Base-by-base conservation (phyloP, 768 basidiomycete genomes). In the Cyathus striatus region DNA sequence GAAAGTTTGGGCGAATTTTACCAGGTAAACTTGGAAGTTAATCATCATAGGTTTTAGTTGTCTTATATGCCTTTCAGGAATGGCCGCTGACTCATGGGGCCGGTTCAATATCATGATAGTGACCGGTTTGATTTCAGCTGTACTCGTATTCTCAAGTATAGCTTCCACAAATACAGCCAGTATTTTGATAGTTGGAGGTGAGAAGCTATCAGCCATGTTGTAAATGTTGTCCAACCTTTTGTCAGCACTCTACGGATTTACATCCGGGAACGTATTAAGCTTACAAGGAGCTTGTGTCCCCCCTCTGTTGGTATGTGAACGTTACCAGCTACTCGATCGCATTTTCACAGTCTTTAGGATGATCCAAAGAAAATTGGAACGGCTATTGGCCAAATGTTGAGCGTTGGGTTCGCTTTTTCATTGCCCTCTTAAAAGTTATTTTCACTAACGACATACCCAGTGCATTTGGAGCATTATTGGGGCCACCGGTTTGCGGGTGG, bases 231-330 rank as follows among this genome's bases (percentile, higher is more conserved):
- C 10, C n/a, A n/a, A 32, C n/a, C n/a, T 32, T n/a, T 32, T 32
- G 27, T 7, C n/a, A 51, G 49, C 44, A 21, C 34, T 51, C 9
- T 51, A 51, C 42, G 49, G 49, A 5, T 51, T 51, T 39, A 45
- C 49, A 33, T 48, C 47, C 6, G 49, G 49, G 3, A 51, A 45
- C 27, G 43, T 51, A 4, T 25, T 45, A 25, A 48, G 47, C 26
- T 40, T 51, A 23, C 49, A 51, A 27, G 49, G 47, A 4, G 49
- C 49, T 22, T 51, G 49, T 51, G 47, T 51, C 5, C 49, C 46
- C 22, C 47, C 46, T 21, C 41, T 51, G 25, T 34, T 51, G 40
- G 49, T 51, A 40, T 16, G 47, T 42, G n/a, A 27, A 24, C 38
- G 13, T 23, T 17, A 30, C 18, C 13, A 20, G 26, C 27, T 9